Evolutionary conservation across 2,329 filamentous ascomycete species (phyloP).

Genomic region (Colletotrichum zoysiae): DNA sequence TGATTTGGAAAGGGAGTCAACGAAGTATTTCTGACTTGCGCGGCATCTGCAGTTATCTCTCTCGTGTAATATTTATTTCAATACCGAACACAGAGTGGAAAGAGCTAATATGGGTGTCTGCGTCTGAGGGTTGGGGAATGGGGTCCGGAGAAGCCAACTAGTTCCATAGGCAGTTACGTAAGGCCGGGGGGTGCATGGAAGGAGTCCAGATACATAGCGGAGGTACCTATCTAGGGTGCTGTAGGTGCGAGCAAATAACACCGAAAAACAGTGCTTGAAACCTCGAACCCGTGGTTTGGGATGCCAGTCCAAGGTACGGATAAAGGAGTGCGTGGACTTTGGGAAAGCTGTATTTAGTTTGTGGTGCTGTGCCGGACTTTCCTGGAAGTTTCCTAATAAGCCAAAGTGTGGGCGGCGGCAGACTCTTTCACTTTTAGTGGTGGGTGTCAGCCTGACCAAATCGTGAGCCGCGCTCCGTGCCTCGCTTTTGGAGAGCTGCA

Average conservation of each 20-base stretch:
- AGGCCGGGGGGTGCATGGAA: background rate
- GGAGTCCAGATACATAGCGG: background rate
- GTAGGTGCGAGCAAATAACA: background rate
- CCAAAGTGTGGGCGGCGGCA: background rate
- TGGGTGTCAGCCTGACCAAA: conserved; percentile 38
- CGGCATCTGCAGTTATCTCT: background rate
- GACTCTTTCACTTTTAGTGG: conserved; percentile 21
- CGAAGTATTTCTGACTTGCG: too few relatives aligned
- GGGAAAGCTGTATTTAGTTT: background rate
- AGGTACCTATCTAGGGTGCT: background rate
- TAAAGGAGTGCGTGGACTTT: background rate
- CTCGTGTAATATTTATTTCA: background rate
- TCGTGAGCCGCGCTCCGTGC: conserved; percentile 39
- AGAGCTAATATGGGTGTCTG: background rate
- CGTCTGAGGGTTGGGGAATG: conserved; percentile 7
- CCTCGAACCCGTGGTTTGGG: background rate
- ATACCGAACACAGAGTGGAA: background rate
- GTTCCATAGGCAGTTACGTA: conserved; percentile 22
- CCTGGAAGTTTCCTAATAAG: background rate
- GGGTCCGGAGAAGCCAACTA: conserved; percentile 15
- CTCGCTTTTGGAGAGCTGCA: conserved; percentile 25
- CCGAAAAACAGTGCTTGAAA: background rate
- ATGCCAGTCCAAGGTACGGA: background rate
- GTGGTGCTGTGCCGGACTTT: background rate
- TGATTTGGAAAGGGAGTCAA: background rate